Evolutionary conservation across 192 early-diverging fungal species (phyloP).

Genomic region (Gigaspora rosea): DNA sequence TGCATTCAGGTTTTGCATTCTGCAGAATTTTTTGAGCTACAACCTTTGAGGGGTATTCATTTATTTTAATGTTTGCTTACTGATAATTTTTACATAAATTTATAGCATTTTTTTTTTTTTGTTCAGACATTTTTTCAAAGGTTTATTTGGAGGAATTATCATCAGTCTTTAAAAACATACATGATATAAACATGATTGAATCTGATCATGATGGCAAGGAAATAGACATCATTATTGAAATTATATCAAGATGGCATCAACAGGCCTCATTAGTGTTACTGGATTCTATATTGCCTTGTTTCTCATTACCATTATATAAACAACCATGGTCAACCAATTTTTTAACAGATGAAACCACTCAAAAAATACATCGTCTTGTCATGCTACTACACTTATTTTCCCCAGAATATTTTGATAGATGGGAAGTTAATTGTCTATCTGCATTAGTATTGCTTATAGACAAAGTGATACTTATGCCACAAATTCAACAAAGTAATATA

Average conservation of each 20-base stretch:
- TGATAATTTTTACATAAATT: neutral
- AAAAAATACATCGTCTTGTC: neutral
- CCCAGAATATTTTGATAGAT: slow-evolving; percentile 20
- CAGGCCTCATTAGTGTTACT: neutral
- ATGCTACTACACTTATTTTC: slow-evolving; percentile 1
- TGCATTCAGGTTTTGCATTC: slow-evolving; percentile 8
- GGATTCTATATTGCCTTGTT: neutral
- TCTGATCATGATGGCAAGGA: neutral
- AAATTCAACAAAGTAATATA: neutral
- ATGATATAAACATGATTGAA: neutral
- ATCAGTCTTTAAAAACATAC: neutral
- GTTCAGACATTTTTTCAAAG: slow-evolving; percentile 1
- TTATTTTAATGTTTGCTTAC: neutral
- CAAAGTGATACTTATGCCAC: neutral
- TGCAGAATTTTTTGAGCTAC: slow-evolving; percentile 25
- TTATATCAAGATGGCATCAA: neutral
- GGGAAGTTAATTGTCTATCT: neutral
- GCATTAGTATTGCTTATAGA: slow-evolving; percentile 4
- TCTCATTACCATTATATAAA: neutral
- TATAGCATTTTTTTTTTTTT: neutral
- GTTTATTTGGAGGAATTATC: slow-evolving; percentile 16
- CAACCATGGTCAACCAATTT: neutral
- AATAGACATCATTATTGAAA: neutral
- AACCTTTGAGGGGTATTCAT: neutral
- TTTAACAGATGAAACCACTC: neutral